Conservation (phyloP, 768 basidiomycete species). For the Hortiboletus campestris region DNA sequence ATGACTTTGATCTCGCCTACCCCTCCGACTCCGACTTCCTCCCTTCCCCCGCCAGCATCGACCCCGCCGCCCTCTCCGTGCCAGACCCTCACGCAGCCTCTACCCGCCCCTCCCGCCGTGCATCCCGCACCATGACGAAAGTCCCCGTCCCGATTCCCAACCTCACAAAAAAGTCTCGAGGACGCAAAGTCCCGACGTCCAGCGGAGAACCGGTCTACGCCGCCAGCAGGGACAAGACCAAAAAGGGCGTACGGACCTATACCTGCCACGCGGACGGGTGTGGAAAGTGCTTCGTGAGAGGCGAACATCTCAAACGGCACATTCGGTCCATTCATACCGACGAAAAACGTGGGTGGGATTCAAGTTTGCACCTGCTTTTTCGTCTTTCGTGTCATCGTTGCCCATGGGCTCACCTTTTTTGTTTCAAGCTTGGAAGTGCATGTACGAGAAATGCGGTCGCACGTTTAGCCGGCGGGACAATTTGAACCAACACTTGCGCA, state of each 20-base stretch:
- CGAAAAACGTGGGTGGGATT: slow-evolving; percentile 69
- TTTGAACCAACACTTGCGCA: slow-evolving; percentile 67
- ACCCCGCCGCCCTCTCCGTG: slow-evolving; percentile 10
- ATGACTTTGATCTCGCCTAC: slow-evolving; percentile 16
- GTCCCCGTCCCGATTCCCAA: slow-evolving; percentile 48
- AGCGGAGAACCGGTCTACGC: slow-evolving; percentile 20
- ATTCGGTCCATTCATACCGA: slow-evolving; percentile 78
- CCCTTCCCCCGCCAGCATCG: slow-evolving; percentile 7
- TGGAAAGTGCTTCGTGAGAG: slow-evolving; percentile 74
- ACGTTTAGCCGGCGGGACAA: slow-evolving; percentile 76
- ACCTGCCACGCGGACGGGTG: slow-evolving; percentile 70
- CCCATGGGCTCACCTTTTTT: not conserved
- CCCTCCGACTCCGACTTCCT: slow-evolving; percentile 26
- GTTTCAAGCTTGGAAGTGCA: slow-evolving; percentile 39
- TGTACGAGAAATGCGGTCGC: slow-evolving; percentile 62
- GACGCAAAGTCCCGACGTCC: slow-evolving; percentile 47
- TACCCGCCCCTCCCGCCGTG: slow-evolving; percentile 22
- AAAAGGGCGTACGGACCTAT: slow-evolving; percentile 46
- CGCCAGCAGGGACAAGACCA: slow-evolving; percentile 32
- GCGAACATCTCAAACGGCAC: slow-evolving; percentile 82
- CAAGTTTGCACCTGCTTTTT: not conserved
- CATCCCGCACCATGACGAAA: slow-evolving; percentile 23
- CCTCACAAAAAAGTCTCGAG: slow-evolving; percentile 48
- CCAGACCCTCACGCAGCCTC: not conserved
- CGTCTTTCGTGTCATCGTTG: not conserved